Base-by-base conservation (phyloP, 2,329 filamentous ascomycete species). In the Aspergillus ochraceoroseus region DNA sequence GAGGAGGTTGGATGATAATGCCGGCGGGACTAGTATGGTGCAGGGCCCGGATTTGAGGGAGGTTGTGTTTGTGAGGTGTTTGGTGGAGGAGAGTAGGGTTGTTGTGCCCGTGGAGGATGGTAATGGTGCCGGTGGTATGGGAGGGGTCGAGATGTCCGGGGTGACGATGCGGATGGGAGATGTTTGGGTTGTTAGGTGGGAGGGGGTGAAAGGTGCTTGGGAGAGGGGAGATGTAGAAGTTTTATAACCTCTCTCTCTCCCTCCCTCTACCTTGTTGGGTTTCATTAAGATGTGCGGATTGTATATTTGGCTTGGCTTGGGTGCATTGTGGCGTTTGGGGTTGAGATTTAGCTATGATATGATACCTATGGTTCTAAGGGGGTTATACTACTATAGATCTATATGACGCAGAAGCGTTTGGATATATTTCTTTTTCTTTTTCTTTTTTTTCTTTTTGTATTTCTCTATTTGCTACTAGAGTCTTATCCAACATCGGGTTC, bases 11-110 rank as follows among this genome's bases (percentile, higher is more conserved):
- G 94, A 96, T 66, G 92, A 98, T 68, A 86, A 85, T 9, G 82
- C 85, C 0, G 90, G 88, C 19, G 89, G 89, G 7, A 82, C 90
- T 41, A 88, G 79, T 67, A 98, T 98, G 92, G 79, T 96, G 19
- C 88, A 95, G 58, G 73, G 77, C 2, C 92, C 92, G 0, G 92
- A 96, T 61, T 68, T 80, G 32, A 85, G 92, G 46, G 74, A 77
- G 2, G 87, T 87, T 5, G 89, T 96, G 2, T 95, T 98, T 64
- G 80, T 88, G 27, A 74, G 90, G 46, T 71, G 68, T 62, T 42
- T 71, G 14, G 60, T 44, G 1, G 63, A 60, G 12, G 73, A 77
- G 61, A 70, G 78, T 6, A 70, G 54, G 15, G 57, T 67, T 44
- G 43, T 66, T 20, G 47, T 65, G 29, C 62, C 58, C 5, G 55